Base-by-base conservation (phyloP, 768 basidiomycete genomes). In the Wakefieldia striispora region DNA sequence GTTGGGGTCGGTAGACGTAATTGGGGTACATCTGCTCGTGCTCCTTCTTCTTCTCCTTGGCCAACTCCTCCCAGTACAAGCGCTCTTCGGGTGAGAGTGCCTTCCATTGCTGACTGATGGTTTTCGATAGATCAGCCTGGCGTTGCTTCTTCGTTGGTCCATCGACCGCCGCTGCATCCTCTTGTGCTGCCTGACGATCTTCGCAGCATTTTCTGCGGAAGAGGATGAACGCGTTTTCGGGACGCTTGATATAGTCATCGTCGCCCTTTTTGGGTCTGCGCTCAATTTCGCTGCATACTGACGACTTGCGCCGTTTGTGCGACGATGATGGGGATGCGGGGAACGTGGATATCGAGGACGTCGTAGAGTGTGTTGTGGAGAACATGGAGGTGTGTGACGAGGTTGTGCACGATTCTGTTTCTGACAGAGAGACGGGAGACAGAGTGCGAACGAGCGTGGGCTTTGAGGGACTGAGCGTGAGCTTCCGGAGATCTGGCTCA, bases 201-300 rank as follows among this genome's bases (percentile, higher is more conserved):
- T 86, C 83, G 68, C 83, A 87, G 69, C 84, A 87, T 60, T 85
- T 82, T 58, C 86, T 79, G 47, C 88, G 81, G 78, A 90, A 90
- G 47, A 90, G 77, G 65, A 90, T 90, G 74, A 90, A 90, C 8
- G 88, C 88, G 61, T 90, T 89, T 70, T 88, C 85, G 2, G 87
- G 88, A 37, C 88, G 82, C 68, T 88, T 88, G 73, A 90, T 82
- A 62, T 90, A 90, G 67, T 87, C 86, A 42, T 86, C 85, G 68
- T 89, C 87, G 58, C 88, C 87, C 73, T 84, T 76, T 66, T 72
- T 75, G 9, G 76, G 69, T 49, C 69, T 58, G 56, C 80, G 80
- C 52, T 83, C 82, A 60, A 70, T 59, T 45, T 65, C 71, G 66
- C 74, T 74, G 61, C 66, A 75, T 60, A 70, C 69, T 44, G 71